Base-by-base conservation (phyloP, 2,329 filamentous ascomycete species). In the Hirsutella thompsonii region DNA sequence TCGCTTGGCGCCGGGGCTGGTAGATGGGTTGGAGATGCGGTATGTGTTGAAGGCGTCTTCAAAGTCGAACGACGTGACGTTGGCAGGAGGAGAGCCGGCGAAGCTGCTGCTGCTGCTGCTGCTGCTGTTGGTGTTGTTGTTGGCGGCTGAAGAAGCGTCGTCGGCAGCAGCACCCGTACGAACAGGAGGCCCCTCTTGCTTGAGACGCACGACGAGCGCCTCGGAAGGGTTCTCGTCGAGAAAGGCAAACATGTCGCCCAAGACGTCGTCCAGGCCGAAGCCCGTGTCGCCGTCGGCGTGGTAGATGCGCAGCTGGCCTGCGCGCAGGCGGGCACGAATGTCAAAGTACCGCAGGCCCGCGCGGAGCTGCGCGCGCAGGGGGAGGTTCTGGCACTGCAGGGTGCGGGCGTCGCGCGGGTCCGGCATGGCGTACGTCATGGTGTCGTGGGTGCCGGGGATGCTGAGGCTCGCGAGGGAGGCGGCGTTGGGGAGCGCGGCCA, bases 401-500 rank as follows among this genome's bases (percentile, higher is more conserved):
- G n/a, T n/a, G 8, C 44, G 42, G 43, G 59, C 55, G 35, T 52
- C 48, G 21, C 5, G n/a, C n/a, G n/a, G n/a, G n/a, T n/a, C n/a
- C 44, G 3, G 47, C 42, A 68, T 55, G 36, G 55, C 51, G 46
- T 65, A 68, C 16, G 70, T 72, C 63, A 73, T 64, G 20, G 69
- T 71, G 51, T 73, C 69, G 55, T 73, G 69, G 2, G 69, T 72
- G 23, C 70, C 70, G 0, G 69, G 70, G 43, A 73, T 63, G 36
- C 67, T 69, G 34, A 73, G 58, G 39, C 54, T 60, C 26, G 66
- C 59, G 28, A 73, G 52, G 36, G 54, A 56, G 29, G 58, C 54
- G 20, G 53, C 45, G 51, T 70, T 63, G 21, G 65, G 63, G 10
- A 71, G 50, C 6, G 39, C 38, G 18, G 54, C 53, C 68, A 70